Evolutionary conservation across 305 asterid species (phyloP).

Genomic region (Fraxinus latifolia): DNA sequence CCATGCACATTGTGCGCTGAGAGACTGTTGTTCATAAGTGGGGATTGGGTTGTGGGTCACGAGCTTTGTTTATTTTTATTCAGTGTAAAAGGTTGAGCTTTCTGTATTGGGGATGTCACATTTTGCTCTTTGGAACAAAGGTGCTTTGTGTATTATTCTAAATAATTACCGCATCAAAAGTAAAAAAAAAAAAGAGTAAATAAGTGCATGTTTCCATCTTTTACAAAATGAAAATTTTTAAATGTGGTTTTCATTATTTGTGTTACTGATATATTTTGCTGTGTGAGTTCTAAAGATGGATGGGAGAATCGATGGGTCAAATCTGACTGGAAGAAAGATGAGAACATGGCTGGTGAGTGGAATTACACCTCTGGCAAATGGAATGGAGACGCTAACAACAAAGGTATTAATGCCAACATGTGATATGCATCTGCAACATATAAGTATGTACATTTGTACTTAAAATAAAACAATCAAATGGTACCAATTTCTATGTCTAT

Average conservation of each 20-base stretch:
- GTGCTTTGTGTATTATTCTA: neutral
- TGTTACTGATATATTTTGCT: neutral
- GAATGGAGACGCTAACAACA: conserved; percentile 78
- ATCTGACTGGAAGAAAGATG: conserved; percentile 98
- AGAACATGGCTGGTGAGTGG: conserved; percentile 90
- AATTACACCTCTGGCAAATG: conserved; percentile 95
- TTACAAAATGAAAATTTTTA: neutral
- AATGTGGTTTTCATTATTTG: neutral
- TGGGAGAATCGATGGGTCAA: conserved; percentile 94
- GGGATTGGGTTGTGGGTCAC: neutral
- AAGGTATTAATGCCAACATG: conserved; percentile 43
- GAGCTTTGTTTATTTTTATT: neutral
- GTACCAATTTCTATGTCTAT: neutral
- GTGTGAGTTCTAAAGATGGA: conserved; percentile 49
- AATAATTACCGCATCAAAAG: neutral
- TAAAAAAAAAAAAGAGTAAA: neutral
- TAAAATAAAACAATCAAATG: neutral
- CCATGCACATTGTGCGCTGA: neutral
- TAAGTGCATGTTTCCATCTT: neutral
- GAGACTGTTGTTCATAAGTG: neutral
- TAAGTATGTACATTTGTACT: neutral
- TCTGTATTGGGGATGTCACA: neutral
- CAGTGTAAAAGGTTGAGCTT: neutral
- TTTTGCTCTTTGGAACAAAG: neutral
- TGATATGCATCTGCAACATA: neutral